phyloP scores from a whole-genome alignment of 1,139 yeast species.

The Protomyces inouyei region DNA sequence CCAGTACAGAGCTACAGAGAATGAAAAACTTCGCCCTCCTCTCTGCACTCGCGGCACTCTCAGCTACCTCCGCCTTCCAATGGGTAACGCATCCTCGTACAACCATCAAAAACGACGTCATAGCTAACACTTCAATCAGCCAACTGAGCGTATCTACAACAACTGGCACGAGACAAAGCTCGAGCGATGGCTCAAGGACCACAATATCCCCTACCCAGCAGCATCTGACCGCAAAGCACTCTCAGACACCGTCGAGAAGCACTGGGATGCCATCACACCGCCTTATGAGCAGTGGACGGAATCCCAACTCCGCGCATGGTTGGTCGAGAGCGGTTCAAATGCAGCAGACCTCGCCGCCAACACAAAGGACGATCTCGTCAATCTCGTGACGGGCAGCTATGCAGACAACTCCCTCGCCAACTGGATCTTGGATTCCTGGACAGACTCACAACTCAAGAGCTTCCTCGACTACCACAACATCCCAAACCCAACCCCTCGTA shows the following conservation, averaged over 20 bases:
- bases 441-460: constrained; percentile 40
- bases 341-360: constrained; percentile 31
- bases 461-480: constrained; percentile 43
- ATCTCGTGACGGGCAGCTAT: constrained; percentile 30
- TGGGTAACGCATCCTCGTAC: not conserved
- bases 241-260: constrained; percentile 32
- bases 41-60: not conserved
- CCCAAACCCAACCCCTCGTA: constrained; percentile 28
- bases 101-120: not conserved
- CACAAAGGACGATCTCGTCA: constrained; percentile 32
- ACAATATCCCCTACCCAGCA: constrained; percentile 28
- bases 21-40: not conserved
- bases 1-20: not conserved
- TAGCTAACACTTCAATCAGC: not conserved
- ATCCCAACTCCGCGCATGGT: constrained; percentile 31
- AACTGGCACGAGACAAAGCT: constrained; percentile 28
- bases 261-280: constrained; percentile 34
- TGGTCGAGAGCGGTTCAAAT: constrained; percentile 31
- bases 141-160: constrained; percentile 25
- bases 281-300: constrained; percentile 33
- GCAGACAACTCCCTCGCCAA: constrained; percentile 32
- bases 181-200: constrained; percentile 31
- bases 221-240: constrained; percentile 32
- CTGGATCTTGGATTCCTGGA: constrained; percentile 55
- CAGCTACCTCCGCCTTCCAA: not conserved